Evolutionary conservation across 257 asterid genomes (phyloP).

Genomic region (Catharanthus roseus): DNA sequence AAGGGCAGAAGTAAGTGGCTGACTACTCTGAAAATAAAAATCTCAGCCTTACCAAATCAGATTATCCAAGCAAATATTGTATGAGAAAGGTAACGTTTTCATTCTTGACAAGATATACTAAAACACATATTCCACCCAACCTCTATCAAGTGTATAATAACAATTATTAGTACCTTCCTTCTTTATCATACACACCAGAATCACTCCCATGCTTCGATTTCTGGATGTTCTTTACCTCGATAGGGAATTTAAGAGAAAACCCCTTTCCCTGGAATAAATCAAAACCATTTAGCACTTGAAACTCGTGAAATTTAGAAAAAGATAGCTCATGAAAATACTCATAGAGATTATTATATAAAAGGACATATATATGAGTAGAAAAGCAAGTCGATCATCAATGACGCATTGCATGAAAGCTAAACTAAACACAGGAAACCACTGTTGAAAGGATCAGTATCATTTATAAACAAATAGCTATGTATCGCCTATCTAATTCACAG

Average conservation of each 20-base stretch:
- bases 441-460: neutral
- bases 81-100: neutral
- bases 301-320: no score
- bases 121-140: no score
- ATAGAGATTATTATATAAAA: no score
- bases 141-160: no score
- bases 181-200: conserved; percentile 62
- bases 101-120: neutral
- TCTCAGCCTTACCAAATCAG: no score
- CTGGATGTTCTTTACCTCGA: conserved; percentile 67
- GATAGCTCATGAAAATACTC: neutral
- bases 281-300: neutral
- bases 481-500: neutral
- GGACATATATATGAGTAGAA: neutral
- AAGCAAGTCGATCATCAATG: neutral
- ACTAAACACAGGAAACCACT: neutral
- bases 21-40: no score
- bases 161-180: conserved; percentile 58
- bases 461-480: no score
- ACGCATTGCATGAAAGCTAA: neutral
- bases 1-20: no score
- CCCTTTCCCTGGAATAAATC: conserved; percentile 48
- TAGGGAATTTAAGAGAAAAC: conserved; percentile 50
- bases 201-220: conserved; percentile 65
- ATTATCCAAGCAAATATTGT: no score